These are phyloP conservation scores for Monilinia vaccinii-corymbosi DNA, from an alignment of 2,329 filamentous ascomycete genomes.

Conservation along the genomic window DNA sequence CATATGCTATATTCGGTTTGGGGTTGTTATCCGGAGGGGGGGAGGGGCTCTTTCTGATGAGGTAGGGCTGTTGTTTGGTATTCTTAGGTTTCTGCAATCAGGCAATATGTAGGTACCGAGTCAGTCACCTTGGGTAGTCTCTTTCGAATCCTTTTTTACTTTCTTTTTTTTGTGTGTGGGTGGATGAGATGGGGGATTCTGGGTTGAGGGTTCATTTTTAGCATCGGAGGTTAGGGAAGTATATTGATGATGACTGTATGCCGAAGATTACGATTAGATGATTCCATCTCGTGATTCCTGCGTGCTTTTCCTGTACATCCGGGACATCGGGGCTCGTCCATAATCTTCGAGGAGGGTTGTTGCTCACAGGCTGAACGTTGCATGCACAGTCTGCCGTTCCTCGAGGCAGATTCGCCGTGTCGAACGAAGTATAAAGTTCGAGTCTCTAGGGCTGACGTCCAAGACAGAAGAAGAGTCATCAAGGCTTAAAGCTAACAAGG, in stretches of 20 bases:
- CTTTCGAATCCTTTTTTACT: constrained; percentile 7
- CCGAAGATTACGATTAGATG: neutral
- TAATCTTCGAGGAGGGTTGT: neutral
- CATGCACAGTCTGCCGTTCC: neutral
- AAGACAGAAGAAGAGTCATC: neutral
- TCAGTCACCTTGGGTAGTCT: neutral
- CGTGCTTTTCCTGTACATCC: neutral
- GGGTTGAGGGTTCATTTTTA: neutral
- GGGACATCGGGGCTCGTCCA: neutral
- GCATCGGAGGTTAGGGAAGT: neutral
- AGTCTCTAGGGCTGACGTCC: neutral
- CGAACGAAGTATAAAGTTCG: neutral
- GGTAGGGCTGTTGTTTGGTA: neutral
- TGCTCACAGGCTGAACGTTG: neutral
- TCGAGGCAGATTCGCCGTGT: neutral
- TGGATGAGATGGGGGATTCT: neutral
- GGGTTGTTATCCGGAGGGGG: neutral
- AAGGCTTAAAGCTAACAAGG: no score
- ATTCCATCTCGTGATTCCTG: neutral
- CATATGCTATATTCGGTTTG: neutral
- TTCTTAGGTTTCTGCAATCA: neutral
- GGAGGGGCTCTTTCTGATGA: neutral
- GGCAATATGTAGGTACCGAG: neutral
- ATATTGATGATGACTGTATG: neutral
- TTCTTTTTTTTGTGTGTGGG: no score